Evolutionary conservation across 805 yeast species (phyloP).

Genomic region (Wickerhamiella australiensis): DNA sequence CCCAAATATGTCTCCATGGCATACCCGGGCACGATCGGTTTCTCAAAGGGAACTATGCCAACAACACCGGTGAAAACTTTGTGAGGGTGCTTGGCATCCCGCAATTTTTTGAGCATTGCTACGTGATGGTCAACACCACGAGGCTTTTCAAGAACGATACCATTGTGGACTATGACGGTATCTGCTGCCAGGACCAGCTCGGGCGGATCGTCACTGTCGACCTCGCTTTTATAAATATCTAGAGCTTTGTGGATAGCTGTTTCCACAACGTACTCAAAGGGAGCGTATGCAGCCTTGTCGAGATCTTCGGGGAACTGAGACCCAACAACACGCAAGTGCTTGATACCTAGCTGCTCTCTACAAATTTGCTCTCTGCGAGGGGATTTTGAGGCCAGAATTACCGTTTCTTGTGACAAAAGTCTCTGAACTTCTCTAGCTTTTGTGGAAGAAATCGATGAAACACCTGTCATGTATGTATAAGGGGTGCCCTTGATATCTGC

Average conservation of each 20-base stretch:
- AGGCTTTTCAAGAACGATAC: conserved; percentile 71
- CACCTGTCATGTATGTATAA: not conserved
- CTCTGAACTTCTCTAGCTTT: not conserved
- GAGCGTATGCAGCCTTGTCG: conserved; percentile 38
- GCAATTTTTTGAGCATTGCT: conserved; percentile 36
- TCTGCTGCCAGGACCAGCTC: conserved; percentile 50
- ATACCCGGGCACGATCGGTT: conserved; percentile 34
- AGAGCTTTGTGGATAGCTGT: conserved; percentile 61
- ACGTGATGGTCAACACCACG: conserved; percentile 40
- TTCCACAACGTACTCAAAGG: conserved; percentile 50
- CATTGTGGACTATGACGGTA: conserved; percentile 54
- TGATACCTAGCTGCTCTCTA: conserved; percentile 33
- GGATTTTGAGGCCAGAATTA: conserved; percentile 73
- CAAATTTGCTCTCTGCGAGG: conserved; percentile 72
- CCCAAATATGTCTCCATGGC: conserved; percentile 33
- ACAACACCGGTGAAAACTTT: conserved; percentile 45
- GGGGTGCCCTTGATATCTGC: not conserved
- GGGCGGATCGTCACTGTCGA: conserved; percentile 27
- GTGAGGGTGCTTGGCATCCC: conserved; percentile 36
- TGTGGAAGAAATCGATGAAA: not conserved
- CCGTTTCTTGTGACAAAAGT: conserved; percentile 13
- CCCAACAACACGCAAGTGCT: conserved; percentile 35
- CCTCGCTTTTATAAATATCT: conserved; percentile 39
- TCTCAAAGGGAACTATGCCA: conserved; percentile 33
- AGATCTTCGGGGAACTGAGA: conserved; percentile 73